Evolutionary conservation across 1,284 basidiomycete genomes (phyloP).

Genomic region (Erythrobasidium hasegawianum): DNA sequence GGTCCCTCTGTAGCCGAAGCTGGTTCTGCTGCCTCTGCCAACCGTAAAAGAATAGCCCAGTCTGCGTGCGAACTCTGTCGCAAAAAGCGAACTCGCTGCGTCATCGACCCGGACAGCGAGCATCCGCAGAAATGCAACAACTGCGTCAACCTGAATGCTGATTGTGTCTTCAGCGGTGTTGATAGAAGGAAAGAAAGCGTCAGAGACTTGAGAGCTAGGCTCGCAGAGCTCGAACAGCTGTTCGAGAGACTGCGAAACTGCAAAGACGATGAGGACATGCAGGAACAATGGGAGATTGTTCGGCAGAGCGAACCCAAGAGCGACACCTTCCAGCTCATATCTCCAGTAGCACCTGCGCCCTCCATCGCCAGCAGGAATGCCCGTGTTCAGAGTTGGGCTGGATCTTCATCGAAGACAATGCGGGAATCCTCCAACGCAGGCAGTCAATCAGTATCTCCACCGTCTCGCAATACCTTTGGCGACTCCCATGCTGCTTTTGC

Average conservation of each 20-base stretch:
- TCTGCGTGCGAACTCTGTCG: constrained; percentile 29
- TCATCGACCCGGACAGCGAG: constrained; percentile 1
- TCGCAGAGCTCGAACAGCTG: constrained; percentile 8
- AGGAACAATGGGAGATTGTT: too few relatives aligned
- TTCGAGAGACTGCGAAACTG: background rate
- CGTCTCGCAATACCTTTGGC: too few relatives aligned
- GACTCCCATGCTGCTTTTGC: too few relatives aligned
- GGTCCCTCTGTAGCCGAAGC: too few relatives aligned
- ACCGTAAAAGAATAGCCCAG: constrained; percentile 12
- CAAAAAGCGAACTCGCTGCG: constrained; percentile 20
- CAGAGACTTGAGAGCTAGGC: constrained; percentile 1
- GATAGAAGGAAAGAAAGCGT: constrained; percentile 30
- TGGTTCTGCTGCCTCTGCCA: background rate
- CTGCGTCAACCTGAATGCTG: background rate
- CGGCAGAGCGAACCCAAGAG: too few relatives aligned
- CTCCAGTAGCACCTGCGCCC: background rate
- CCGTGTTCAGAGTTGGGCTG: too few relatives aligned
- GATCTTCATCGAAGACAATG: too few relatives aligned
- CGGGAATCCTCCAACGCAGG: too few relatives aligned
- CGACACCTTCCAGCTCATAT: too few relatives aligned
- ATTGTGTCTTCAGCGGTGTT: constrained; percentile 14
- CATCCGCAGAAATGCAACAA: background rate
- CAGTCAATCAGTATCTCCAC: too few relatives aligned
- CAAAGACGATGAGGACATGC: background rate
- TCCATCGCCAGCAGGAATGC: background rate